Conservation (phyloP, 1,139 yeast species). For the Hansenula sp. region DNA sequence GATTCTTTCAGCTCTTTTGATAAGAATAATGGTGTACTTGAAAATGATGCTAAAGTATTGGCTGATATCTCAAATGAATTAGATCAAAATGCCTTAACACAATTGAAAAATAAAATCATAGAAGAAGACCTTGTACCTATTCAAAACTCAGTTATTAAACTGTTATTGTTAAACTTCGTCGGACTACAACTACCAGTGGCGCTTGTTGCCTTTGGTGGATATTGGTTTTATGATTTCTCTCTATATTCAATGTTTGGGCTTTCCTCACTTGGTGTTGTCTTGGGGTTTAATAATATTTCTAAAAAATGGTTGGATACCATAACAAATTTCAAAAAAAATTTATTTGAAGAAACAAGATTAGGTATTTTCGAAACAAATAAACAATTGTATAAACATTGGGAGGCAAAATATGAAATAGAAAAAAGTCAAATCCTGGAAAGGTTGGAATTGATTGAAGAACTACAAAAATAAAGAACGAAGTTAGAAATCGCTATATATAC, state of each 20-base stretch:
- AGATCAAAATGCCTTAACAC: conserved; percentile 15
- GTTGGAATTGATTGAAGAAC: conserved; percentile 7
- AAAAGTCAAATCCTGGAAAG: conserved; percentile 16
- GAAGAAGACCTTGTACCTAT: conserved; percentile 17
- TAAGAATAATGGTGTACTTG: conserved; percentile 6
- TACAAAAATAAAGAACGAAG: no score
- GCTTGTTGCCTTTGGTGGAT: conserved; percentile 23
- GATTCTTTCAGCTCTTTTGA: conserved; percentile 21
- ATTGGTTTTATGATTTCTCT: conserved; percentile 23
- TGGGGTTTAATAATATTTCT: conserved; percentile 28
- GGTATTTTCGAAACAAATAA: conserved; percentile 17
- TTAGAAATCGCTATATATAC: neutral
- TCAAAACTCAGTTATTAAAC: conserved; percentile 23
- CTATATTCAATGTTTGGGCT: conserved; percentile 27
- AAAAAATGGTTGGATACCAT: conserved; percentile 22
- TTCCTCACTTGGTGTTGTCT: conserved; percentile 25
- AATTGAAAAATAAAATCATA: conserved; percentile 17
- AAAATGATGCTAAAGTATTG: neutral
- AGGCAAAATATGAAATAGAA: conserved; percentile 19
- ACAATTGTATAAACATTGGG: conserved; percentile 18
- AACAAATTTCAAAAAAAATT: conserved; percentile 16
- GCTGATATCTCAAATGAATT: conserved; percentile 7
- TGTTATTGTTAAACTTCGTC: conserved; percentile 23
- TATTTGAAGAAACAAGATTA: conserved; percentile 23
- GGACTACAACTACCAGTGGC: conserved; percentile 28